Evolutionary conservation across 169 alveolate species (phyloP).

Genomic region (Plasmodium yoelii): DNA sequence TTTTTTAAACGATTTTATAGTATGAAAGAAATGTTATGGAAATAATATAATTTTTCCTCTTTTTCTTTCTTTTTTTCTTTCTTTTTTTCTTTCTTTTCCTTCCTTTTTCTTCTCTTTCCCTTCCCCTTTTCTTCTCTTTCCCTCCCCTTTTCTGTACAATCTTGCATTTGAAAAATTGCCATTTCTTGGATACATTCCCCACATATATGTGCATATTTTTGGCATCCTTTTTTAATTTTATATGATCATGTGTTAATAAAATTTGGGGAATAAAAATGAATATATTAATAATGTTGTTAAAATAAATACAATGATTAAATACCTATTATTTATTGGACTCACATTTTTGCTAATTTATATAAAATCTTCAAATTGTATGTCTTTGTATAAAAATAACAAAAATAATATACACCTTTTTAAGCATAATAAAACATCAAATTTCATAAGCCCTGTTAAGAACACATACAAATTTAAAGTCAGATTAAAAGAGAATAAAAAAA

Average conservation of each 20-base stretch:
- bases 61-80: no score
- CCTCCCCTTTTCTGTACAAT: no score
- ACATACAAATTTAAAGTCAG: not conserved
- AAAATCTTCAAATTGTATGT: not conserved
- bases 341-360: not conserved
- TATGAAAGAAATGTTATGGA: no score
- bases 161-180: no score
- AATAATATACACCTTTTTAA: no score
- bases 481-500: slow-evolving; percentile 23
- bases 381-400: not conserved
- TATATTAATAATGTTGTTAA: no score
- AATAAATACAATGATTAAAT: no score
- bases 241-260: slow-evolving; percentile 9
- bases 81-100: no score
- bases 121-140: no score
- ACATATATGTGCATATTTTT: slow-evolving; percentile 1
- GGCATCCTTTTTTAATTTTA: not conserved
- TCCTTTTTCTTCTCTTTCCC: no score
- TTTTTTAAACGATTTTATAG: no score
- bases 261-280: not conserved
- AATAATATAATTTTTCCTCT: no score
- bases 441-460: not conserved
- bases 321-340: not conserved
- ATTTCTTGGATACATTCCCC: not conserved
- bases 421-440: not conserved